Evolutionary conservation across 164 flowering plant species (phyloP).

Genomic region (Platanus orientalis): DNA sequence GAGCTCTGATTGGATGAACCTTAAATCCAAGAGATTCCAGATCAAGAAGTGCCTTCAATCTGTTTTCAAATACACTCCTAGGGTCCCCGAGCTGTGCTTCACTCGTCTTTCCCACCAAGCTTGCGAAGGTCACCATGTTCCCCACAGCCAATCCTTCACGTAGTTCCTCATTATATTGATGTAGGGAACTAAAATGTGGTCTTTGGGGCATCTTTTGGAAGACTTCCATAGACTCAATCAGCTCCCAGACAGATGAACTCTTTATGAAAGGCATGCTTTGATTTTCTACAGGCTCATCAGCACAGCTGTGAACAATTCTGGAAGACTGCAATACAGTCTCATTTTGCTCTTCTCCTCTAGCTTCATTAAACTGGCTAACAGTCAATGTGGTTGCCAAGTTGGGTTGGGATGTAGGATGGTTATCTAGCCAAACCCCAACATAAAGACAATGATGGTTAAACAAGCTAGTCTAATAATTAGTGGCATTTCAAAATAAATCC

Average conservation of each 20-base stretch:
- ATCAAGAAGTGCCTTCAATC: constrained; percentile 29
- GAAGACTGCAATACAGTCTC: background rate
- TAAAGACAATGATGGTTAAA: background rate
- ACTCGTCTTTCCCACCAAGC: constrained; percentile 31
- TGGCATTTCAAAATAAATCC: background rate
- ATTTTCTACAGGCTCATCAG: constrained; percentile 1
- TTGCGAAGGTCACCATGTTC: constrained; percentile 36
- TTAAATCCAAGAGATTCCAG: constrained; percentile 47
- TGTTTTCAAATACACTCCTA: constrained; percentile 19
- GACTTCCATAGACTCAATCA: constrained; percentile 37
- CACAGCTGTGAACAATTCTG: background rate
- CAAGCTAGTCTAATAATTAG: background rate
- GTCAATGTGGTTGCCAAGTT: background rate
- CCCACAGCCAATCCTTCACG: constrained; percentile 58
- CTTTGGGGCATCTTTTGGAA: constrained; percentile 37
- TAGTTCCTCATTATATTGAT: constrained; percentile 24
- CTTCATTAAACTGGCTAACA: background rate
- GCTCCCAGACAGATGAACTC: constrained; percentile 33
- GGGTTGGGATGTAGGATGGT: background rate
- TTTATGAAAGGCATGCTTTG: constrained; percentile 33
- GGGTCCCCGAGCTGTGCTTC: constrained; percentile 28
- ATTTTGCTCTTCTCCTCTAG: background rate
- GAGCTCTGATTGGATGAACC: constrained; percentile 21
- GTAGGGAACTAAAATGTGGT: constrained; percentile 47
- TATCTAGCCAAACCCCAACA: background rate